A percentile compares a stretch with the other conserved stretches of the same genome.
Conservation (phyloP, 805 yeast genomes). For the Candida methanosorbosa region DNA sequence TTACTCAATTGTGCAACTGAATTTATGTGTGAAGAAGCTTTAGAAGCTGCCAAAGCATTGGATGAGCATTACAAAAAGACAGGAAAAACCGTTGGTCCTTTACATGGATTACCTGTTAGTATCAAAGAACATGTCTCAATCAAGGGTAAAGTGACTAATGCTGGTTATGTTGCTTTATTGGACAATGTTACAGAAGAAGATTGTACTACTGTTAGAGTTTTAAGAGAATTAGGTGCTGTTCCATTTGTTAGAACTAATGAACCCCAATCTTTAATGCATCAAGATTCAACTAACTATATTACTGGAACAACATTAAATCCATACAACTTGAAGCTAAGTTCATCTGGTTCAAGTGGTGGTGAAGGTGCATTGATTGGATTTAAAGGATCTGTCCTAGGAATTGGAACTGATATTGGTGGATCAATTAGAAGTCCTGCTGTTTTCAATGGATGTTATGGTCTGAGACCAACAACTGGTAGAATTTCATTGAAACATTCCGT, state of each 20-base stretch:
- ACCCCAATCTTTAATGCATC: slow-evolving; percentile 65
- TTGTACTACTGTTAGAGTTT: slow-evolving; percentile 37
- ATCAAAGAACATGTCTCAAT: slow-evolving; percentile 57
- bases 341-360: slow-evolving; percentile 73
- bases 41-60: slow-evolving; percentile 43
- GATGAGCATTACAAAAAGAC: slow-evolving; percentile 41
- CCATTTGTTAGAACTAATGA: slow-evolving; percentile 58
- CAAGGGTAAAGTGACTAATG: slow-evolving; percentile 47
- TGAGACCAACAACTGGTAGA: slow-evolving; percentile 54
- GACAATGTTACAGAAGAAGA: slow-evolving; percentile 38
- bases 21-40: slow-evolving; percentile 57
- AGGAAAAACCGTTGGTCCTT: slow-evolving; percentile 50
- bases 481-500: slow-evolving; percentile 38
- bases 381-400: slow-evolving; percentile 53
- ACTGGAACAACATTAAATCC: slow-evolving; percentile 54
- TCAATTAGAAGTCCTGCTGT: slow-evolving; percentile 64
- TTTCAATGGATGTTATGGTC: slow-evolving; percentile 51
- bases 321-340: slow-evolving; percentile 43
- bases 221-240: slow-evolving; percentile 49
- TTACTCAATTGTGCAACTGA: slow-evolving; percentile 45
- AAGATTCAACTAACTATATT: slow-evolving; percentile 53
- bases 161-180: slow-evolving; percentile 46
- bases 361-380: slow-evolving; percentile 57
- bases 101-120: slow-evolving; percentile 67
- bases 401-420: slow-evolving; percentile 70